A percentile compares a stretch with the other conserved stretches of the same genome.
Evolutionary conservation across 306 rosid species (phyloP).

Genomic region (Myrica gale): DNA sequence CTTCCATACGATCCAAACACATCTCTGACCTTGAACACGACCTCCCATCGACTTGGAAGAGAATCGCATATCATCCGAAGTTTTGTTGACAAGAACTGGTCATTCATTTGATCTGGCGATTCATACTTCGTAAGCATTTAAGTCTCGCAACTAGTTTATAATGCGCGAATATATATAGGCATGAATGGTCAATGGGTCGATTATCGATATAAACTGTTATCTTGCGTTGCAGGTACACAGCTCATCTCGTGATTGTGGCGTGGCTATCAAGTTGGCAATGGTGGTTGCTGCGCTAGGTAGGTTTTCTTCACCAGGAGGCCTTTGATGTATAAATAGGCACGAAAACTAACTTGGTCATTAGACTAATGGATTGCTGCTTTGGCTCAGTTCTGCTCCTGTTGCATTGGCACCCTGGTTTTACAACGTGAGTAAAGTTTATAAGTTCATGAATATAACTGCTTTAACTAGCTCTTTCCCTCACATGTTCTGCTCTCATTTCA

Average conservation of each 20-base stretch:
- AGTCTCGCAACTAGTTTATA: conserved; percentile 17
- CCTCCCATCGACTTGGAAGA: conserved; percentile 41
- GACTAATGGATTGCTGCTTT: conserved; percentile 37
- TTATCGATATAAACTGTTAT: not conserved
- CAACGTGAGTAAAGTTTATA: conserved; percentile 40
- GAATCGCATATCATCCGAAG: conserved; percentile 42
- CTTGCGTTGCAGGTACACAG: conserved; percentile 38
- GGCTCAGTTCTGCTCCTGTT: conserved; percentile 50
- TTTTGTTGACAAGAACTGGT: conserved; percentile 40
- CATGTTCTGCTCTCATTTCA: conserved; percentile 33
- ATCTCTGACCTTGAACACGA: conserved; percentile 37
- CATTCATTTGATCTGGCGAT: conserved; percentile 41
- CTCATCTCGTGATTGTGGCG: conserved; percentile 52
- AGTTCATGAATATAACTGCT: no score
- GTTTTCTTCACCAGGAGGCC: not conserved
- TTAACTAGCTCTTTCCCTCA: not conserved
- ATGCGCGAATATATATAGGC: no score
- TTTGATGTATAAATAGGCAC: not conserved
- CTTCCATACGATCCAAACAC: conserved; percentile 54
- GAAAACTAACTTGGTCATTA: conserved; percentile 12
- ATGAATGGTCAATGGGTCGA: not conserved
- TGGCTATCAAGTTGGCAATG: conserved; percentile 46
- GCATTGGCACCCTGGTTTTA: conserved; percentile 72
- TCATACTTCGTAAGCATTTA: conserved; percentile 45
- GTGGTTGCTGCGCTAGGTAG: conserved; percentile 54